phyloP scores from a whole-genome alignment of 768 basidiomycete species.

The Termitomyces sp. region DNA sequence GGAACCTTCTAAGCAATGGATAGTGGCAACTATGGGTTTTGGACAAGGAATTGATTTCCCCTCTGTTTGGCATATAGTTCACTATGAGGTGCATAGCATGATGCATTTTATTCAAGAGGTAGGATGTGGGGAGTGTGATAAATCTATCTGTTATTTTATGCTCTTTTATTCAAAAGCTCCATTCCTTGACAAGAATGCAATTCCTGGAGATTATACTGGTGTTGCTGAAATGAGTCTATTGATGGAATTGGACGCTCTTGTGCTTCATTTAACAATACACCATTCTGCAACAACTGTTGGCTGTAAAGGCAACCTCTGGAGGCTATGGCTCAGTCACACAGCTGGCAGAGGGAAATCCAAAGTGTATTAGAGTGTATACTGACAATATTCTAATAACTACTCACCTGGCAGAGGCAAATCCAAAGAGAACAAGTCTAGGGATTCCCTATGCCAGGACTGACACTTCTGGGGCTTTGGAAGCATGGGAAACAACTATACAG shows the following conservation, averaged over 20 bases:
- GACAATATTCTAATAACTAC: too few relatives aligned
- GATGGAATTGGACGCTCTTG: neutral
- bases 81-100: neutral
- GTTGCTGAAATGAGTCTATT: neutral
- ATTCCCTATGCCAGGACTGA: too few relatives aligned
- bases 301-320: too few relatives aligned
- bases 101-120: constrained; percentile 1
- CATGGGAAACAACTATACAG: too few relatives aligned
- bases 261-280: neutral
- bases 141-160: neutral
- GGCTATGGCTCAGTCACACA: too few relatives aligned
- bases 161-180: neutral
- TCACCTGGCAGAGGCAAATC: too few relatives aligned
- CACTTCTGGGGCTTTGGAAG: too few relatives aligned
- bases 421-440: too few relatives aligned
- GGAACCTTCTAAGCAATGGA: neutral
- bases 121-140: neutral
- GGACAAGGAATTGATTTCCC: constrained; percentile 1
- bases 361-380: too few relatives aligned
- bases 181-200: neutral
- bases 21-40: neutral
- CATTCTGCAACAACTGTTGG: neutral
- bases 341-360: too few relatives aligned
- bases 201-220: neutral
- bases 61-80: neutral